Evolutionary conservation across 352 stramenopile genomes (phyloP).

Genomic region (Phytophthora fragariae): DNA sequence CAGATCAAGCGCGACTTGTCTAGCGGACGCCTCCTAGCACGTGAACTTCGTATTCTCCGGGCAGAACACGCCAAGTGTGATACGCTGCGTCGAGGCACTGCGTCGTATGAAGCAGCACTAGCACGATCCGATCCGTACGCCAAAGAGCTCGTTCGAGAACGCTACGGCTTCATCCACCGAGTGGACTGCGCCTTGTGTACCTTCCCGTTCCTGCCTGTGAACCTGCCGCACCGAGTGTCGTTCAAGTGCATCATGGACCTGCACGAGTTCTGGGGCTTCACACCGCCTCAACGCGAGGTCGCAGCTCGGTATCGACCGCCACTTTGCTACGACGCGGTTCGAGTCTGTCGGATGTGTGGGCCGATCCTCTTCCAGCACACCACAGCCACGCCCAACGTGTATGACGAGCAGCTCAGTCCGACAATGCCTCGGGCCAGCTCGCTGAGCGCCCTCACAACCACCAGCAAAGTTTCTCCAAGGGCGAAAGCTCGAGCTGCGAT

Average conservation of each 20-base stretch:
- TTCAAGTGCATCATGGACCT: constrained; percentile 86
- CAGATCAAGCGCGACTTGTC: constrained; percentile 59
- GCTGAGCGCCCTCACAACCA: constrained; percentile 20
- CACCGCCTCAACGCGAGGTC: constrained; percentile 49
- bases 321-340: constrained; percentile 76
- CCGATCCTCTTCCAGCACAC: constrained; percentile 71
- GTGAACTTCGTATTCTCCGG: constrained; percentile 59
- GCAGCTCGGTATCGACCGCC: constrained; percentile 66
- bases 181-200: constrained; percentile 72
- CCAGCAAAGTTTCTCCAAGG: constrained; percentile 17
- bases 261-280: constrained; percentile 65
- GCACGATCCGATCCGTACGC: constrained; percentile 54
- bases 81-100: constrained; percentile 23
- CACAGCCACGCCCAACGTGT: constrained; percentile 33
- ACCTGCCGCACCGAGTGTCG: constrained; percentile 73
- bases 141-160: constrained; percentile 60
- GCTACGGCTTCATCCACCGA: constrained; percentile 68
- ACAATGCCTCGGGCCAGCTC: constrained; percentile 23
- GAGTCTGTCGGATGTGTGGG: constrained; percentile 78
- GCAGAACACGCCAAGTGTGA: constrained; percentile 47
- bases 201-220: constrained; percentile 59
- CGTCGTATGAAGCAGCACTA: constrained; percentile 32
- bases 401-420: constrained; percentile 21
- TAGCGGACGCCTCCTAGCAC: constrained; percentile 51
- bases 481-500: constrained; percentile 25